Base-by-base conservation (phyloP, 2,329 filamentous ascomycete genomes). In the Penicillium carneum region DNA sequence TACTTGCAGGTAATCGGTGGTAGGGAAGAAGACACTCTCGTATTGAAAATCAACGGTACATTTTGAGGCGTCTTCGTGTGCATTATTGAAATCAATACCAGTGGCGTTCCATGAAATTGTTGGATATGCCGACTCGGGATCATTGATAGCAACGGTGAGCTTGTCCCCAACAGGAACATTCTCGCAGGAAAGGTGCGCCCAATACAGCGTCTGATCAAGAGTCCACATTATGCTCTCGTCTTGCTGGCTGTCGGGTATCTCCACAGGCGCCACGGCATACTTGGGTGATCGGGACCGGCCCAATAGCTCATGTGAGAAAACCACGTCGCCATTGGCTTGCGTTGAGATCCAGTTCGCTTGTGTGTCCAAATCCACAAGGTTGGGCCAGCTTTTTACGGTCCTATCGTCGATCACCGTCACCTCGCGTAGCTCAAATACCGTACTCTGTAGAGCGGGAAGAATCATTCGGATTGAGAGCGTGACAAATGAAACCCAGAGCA, bases 181-280 rank as follows among this genome's bases (percentile, higher is more conserved):
- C 1, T 67, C 45, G 36, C 74, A 76, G 1, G 58, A 48, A 18
- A 72, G 36, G 3, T 75, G 52, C 0, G 72, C 64, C 73, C 73
- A 76, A 63, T 74, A 76, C 4, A 76, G 45, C 9, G 71, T 74
- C 47, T 75, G 72, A 41, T 76, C 72, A 39, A 76, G 33, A 3
- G 65, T 67, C 74, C 74, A 76, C n/a, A 73, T 63, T 2, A 68
- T 71, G 42, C 63, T 66, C 36, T 70, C 69, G 3, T 66, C 57
- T 9, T 54, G 64, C 23, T 69, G 56, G 26, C 63, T 62, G 12
- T 58, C 59, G 9, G 72, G 71, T 8, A 76, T 72, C 47, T 76
- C 72, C 23, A 76, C 71, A 1, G 74, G 74, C 1, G 72, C 72
- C 7, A 76, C 57, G 14, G 74, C 73, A 47, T 70, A 76, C n/a